Evolutionary conservation across 2,329 filamentous ascomycete genomes (phyloP).

Genomic region (Microthyrium microscopicum): DNA sequence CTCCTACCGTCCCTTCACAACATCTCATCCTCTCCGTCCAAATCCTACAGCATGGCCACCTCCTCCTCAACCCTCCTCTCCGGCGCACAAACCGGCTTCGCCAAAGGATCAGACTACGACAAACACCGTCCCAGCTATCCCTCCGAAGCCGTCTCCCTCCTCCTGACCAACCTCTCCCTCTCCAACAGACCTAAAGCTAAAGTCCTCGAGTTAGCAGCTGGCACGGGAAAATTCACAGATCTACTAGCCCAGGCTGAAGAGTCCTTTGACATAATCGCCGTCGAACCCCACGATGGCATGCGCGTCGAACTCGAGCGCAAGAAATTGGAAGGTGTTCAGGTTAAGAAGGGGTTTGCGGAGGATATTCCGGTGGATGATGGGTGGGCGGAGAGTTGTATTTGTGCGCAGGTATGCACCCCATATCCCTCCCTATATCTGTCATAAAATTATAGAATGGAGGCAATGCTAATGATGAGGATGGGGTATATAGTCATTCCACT

Average conservation of each 20-base stretch:
- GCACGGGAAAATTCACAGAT: conserved; percentile 57
- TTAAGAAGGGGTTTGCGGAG: conserved; percentile 41
- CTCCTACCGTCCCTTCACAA: conserved; percentile 4
- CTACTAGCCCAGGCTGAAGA: conserved; percentile 42
- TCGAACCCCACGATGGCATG: conserved; percentile 54
- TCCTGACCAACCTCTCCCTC: conserved; percentile 41
- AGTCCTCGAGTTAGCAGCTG: conserved; percentile 49
- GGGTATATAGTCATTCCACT: conserved; percentile 24
- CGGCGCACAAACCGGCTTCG: conserved; percentile 37
- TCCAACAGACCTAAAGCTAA: conserved; percentile 28
- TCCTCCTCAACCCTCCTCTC: conserved; percentile 11
- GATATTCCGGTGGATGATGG: conserved; percentile 38
- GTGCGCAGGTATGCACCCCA: conserved; percentile 42
- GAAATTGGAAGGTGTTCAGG: conserved; percentile 35
- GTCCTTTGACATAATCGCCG: conserved; percentile 40
- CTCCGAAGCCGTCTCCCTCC: conserved; percentile 36
- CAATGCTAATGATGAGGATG: no score
- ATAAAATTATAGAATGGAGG: conserved; percentile 4
- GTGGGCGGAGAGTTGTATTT: conserved; percentile 48
- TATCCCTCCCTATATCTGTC: not conserved
- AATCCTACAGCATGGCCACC: not conserved
- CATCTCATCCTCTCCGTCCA: not conserved
- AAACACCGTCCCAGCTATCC: conserved; percentile 52
- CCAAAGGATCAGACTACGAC: conserved; percentile 49
- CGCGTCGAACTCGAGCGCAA: conserved; percentile 43